Evolutionary conservation across 2,329 filamentous ascomycete species (phyloP).

Genomic region (Penicillium sp.): DNA sequence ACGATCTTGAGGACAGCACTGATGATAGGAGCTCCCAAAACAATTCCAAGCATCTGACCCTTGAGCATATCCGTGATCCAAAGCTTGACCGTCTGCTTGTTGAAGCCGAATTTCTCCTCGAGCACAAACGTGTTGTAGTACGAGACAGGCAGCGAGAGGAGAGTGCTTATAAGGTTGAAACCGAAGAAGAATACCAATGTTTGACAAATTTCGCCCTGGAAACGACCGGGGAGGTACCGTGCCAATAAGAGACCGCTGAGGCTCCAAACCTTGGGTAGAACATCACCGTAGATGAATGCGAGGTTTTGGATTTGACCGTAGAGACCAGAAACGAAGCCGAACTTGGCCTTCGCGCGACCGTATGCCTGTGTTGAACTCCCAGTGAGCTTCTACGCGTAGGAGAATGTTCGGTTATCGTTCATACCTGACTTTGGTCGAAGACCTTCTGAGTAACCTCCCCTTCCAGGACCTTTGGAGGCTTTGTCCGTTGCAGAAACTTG

Average conservation of each 20-base stretch:
- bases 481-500: constrained; percentile 72
- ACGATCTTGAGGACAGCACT: constrained; percentile 91
- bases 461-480: constrained; percentile 78
- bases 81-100: constrained; percentile 88
- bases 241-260: constrained; percentile 72
- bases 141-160: constrained; percentile 72
- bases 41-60: constrained; percentile 74
- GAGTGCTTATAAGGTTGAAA: constrained; percentile 77
- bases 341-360: constrained; percentile 91
- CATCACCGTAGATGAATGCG: constrained; percentile 82
- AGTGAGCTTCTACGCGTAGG: neutral
- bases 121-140: constrained; percentile 95
- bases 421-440: constrained; percentile 85
- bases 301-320: constrained; percentile 86
- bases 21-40: constrained; percentile 80
- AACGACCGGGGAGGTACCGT: constrained; percentile 69
- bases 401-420: constrained; percentile 6
- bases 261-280: constrained; percentile 86
- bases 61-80: constrained; percentile 92
- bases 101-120: constrained; percentile 97
- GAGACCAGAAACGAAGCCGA: constrained; percentile 73
- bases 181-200: constrained; percentile 87
- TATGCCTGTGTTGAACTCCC: constrained; percentile 59
- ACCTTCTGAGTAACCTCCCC: constrained; percentile 85
- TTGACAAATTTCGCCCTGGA: constrained; percentile 89